These are phyloP conservation scores for Rauvolfia tetraphylla DNA, from an alignment of 257 asterid genomes.

Conservation along the genomic window DNA sequence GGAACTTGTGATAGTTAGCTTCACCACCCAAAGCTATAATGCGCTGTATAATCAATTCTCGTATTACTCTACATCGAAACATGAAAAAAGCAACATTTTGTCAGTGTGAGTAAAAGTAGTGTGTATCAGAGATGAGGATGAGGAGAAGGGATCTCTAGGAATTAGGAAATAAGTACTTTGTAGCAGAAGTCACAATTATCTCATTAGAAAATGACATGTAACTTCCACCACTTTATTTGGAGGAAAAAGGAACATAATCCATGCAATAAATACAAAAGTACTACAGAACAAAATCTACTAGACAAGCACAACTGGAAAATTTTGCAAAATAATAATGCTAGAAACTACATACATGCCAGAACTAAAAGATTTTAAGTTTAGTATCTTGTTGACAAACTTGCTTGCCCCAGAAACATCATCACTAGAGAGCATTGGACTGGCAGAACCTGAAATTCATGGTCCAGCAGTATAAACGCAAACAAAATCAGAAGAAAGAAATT, in stretches of 20 bases:
- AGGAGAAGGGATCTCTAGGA: background rate
- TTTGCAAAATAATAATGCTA: background rate
- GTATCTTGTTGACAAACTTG: slow-evolving; percentile 53
- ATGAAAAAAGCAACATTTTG: slow-evolving; percentile 15
- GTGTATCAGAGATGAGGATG: background rate
- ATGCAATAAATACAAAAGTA: background rate
- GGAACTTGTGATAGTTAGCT: slow-evolving; percentile 76
- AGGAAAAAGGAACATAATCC: background rate
- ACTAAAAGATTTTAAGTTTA: slow-evolving; percentile 38
- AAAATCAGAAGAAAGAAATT: slow-evolving; percentile 8
- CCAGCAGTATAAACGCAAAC: slow-evolving; percentile 8
- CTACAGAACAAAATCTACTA: background rate
- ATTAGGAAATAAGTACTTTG: background rate
- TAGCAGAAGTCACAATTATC: background rate
- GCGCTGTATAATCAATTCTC: slow-evolving; percentile 58
- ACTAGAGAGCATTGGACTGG: slow-evolving; percentile 73
- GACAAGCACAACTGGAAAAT: slow-evolving; percentile 4
- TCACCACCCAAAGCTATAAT: slow-evolving; percentile 75
- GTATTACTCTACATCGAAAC: slow-evolving; percentile 56
- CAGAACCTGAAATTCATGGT: slow-evolving; percentile 66
- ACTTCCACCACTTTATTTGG: background rate
- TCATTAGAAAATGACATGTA: background rate
- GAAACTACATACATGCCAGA: slow-evolving; percentile 71
- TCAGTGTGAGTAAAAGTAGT: background rate
- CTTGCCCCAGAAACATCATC: slow-evolving; percentile 74